phyloP scores from a whole-genome alignment of 257 asterid species.

The Solanum peruvianum region DNA sequence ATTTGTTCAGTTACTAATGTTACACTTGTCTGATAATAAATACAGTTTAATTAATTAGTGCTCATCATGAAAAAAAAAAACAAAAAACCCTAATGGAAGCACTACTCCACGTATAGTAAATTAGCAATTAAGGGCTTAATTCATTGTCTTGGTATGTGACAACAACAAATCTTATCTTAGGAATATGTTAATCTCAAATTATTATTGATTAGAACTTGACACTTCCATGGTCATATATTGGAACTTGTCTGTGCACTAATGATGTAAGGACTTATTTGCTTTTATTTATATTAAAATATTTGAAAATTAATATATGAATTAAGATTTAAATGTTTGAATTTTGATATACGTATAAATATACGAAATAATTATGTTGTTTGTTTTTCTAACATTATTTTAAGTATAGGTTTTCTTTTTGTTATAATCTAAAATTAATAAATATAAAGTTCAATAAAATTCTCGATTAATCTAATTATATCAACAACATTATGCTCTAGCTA shows the following conservation, averaged over 20 bases:
- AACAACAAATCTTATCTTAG: not conserved
- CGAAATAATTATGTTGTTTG: not conserved
- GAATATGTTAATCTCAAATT: not conserved
- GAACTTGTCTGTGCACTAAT: slow-evolving; percentile 6
- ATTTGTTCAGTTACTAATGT: not conserved
- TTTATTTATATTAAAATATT: not conserved
- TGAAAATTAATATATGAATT: not conserved
- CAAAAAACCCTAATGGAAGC: not conserved
- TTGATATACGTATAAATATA: no score
- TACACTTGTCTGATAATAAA: not conserved
- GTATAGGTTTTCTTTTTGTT: not conserved
- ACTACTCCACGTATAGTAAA: not conserved
- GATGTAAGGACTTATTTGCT: not conserved
- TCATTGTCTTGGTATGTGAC: not conserved
- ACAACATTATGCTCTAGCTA: not conserved
- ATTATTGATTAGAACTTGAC: slow-evolving; percentile 7
- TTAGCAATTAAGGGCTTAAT: not conserved
- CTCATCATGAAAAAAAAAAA: not conserved
- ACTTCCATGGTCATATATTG: slow-evolving; percentile 21
- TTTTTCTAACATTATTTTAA: not conserved
- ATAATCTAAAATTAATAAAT: not conserved
- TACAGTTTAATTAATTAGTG: not conserved
- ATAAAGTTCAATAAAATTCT: not conserved
- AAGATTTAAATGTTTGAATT: no score
- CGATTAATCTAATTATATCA: not conserved